These are phyloP conservation scores for Hemerocallis citrina DNA, from an alignment of 106 monocot species.

Conservation along the genomic window DNA sequence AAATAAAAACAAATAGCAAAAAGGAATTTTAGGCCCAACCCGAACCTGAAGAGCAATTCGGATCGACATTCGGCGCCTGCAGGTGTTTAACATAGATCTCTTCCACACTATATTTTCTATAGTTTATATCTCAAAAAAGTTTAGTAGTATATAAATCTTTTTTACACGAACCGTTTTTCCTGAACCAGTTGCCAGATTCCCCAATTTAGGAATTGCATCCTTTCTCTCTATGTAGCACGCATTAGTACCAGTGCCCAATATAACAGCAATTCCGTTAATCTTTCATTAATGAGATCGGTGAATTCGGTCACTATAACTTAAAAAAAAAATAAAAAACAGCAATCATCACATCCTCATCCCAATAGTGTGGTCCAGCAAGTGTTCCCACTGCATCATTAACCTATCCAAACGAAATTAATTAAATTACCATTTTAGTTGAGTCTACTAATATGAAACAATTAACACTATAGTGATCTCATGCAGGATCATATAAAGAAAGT, in stretches of 20 bases:
- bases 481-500: not conserved
- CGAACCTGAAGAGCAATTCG: no score
- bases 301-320: no score
- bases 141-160: not conserved
- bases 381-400: constrained; percentile 72
- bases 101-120: no score
- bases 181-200: constrained; percentile 14
- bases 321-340: no score
- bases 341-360: constrained; percentile 54
- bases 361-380: constrained; percentile 58
- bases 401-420: constrained; percentile 15
- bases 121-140: not conserved
- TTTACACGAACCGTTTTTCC: constrained; percentile 52
- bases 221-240: constrained; percentile 54
- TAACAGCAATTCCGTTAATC: no score
- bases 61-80: no score
- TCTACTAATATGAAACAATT: not conserved
- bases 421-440: not conserved
- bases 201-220: constrained; percentile 40
- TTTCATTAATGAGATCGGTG: no score
- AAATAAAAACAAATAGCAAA: no score
- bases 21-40: no score
- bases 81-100: not conserved
- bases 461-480: not conserved
- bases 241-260: constrained; percentile 71